phyloP scores from a whole-genome alignment of 352 stramenopile genomes.

The Aphanomyces invadans region DNA sequence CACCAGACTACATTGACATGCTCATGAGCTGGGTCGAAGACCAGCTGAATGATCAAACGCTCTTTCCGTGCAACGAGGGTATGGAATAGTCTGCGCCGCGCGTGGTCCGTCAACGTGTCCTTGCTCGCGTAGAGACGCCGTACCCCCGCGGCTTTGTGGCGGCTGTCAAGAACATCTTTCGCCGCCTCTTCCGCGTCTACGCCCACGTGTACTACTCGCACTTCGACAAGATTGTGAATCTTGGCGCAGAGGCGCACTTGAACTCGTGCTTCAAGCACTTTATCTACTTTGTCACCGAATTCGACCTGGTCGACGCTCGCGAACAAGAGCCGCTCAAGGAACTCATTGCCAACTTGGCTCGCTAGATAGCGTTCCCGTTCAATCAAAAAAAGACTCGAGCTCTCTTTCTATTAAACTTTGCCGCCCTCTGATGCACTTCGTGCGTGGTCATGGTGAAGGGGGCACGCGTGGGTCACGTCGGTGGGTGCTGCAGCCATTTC shows the following conservation, averaged over 20 bases:
- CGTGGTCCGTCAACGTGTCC: no score
- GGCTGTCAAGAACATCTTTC: conserved; percentile 91
- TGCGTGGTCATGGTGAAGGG: no score
- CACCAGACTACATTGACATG: conserved; percentile 88
- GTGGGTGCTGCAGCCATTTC: no score
- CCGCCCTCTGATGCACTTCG: no score
- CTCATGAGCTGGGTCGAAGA: conserved; percentile 89
- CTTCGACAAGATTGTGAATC: conserved; percentile 91
- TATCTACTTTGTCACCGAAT: conserved; percentile 94
- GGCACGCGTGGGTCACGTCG: no score
- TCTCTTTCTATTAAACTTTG: no score
- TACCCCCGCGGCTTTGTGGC: conserved; percentile 82
- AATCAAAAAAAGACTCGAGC: no score
- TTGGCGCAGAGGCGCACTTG: conserved; percentile 92
- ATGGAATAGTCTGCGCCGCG: no score
- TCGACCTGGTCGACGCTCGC: conserved; percentile 89
- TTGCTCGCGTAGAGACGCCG: conserved; percentile 31
- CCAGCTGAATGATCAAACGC: conserved; percentile 66
- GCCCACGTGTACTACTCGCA: conserved; percentile 96
- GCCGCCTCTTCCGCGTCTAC: conserved; percentile 94
- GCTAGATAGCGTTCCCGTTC: no score
- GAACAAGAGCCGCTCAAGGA: conserved; percentile 93
- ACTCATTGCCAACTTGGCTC: conserved; percentile 87
- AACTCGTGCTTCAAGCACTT: conserved; percentile 99
- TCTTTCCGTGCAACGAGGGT: conserved; percentile 68